Evolutionary conservation across 2,329 filamentous ascomycete species (phyloP).

Genomic region (Dendryphion nanum): DNA sequence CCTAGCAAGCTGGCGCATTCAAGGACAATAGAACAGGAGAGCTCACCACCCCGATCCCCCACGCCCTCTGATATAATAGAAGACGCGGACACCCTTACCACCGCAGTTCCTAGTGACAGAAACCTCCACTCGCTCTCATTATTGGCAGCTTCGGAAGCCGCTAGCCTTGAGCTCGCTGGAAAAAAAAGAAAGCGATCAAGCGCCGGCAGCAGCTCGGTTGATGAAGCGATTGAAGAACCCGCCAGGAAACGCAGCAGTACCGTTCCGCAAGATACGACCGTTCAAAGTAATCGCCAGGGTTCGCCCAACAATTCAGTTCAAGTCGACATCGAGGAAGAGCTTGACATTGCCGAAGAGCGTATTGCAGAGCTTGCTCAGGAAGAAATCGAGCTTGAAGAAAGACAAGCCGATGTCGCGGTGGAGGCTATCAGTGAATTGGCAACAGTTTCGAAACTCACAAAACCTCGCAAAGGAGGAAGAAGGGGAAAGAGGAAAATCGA

Average conservation of each 20-base stretch:
- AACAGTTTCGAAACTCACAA: conserved; percentile 35
- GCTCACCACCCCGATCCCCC: conserved; percentile 28
- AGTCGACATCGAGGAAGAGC: conserved; percentile 48
- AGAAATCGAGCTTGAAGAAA: conserved; percentile 33
- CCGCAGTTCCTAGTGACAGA: not conserved
- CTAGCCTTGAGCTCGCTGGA: conserved; percentile 26
- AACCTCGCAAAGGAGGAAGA: conserved; percentile 37
- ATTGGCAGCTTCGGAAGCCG: conserved; percentile 31
- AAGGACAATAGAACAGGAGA: conserved; percentile 30
- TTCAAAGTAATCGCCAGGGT: conserved; percentile 32
- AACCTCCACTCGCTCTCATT: conserved; percentile 31
- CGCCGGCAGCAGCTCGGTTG: conserved; percentile 38
- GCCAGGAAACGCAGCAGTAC: conserved; percentile 38
- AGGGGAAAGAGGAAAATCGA: conserved; percentile 55
- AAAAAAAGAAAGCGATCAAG: conserved; percentile 49
- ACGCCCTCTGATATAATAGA: conserved; percentile 15
- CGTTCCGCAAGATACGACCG: conserved; percentile 13
- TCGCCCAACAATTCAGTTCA: conserved; percentile 26
- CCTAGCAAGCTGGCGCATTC: conserved; percentile 39
- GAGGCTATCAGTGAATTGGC: conserved; percentile 33
- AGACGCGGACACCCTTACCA: conserved; percentile 12
- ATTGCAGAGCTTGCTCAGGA: conserved; percentile 31
- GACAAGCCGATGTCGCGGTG: conserved; percentile 31
- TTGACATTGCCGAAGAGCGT: conserved; percentile 47
- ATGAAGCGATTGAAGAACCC: conserved; percentile 35